Evolutionary conservation across 2,329 filamentous ascomycete genomes (phyloP), one percentile per base, ranked within the genome.

Genomic region (Arthrobotrys sphaeroides): DNA sequence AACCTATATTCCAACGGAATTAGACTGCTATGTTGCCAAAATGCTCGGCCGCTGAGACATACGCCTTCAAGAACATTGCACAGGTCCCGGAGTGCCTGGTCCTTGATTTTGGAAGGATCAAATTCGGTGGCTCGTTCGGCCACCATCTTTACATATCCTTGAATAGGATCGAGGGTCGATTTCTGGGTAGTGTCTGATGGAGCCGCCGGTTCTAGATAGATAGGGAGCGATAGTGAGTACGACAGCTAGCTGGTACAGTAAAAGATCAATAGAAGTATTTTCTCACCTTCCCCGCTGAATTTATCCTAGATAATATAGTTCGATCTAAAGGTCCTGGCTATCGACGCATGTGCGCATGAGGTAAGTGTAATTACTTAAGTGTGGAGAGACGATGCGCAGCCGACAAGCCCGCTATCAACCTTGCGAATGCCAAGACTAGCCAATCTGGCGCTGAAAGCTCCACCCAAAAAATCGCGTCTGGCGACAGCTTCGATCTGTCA

Each of bases 1-100:
- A 78, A 98, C 93, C 95, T 99, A 62, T 55, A 6, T 36, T 10
- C 45, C 22, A n/a, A 6, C 9, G 20, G 6, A 20, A 13, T 65
- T 28, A 65, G 43, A 51, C 24, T 53, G 22, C n/a, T 18, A 57
- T 49, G 16, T 59, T 40, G 2, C n/a, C 18, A 20, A 18, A 36
- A 20, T 18, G 38, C 12, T 18, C 13, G 28, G 16, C 9, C 18
- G 18, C 16, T 36, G n/a, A 6, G 18, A 91, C 93, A 88, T 91
- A 99, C 95, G 83, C 91, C 90, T 88, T 98, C 94, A 77, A 99
- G 90, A 80, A 98, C 89, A 83, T 91, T 90, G 79, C 99, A 87
- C 78, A 99, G 86, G 82, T 97, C 93, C 82, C 93, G 93, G 77
- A 93, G 90, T 78, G 93, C 91, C 84, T 91, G 93, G 78, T 91